Evolutionary conservation across 2,329 filamentous ascomycete species (phyloP).

Genomic region (Blastomyces gilchristii): DNA sequence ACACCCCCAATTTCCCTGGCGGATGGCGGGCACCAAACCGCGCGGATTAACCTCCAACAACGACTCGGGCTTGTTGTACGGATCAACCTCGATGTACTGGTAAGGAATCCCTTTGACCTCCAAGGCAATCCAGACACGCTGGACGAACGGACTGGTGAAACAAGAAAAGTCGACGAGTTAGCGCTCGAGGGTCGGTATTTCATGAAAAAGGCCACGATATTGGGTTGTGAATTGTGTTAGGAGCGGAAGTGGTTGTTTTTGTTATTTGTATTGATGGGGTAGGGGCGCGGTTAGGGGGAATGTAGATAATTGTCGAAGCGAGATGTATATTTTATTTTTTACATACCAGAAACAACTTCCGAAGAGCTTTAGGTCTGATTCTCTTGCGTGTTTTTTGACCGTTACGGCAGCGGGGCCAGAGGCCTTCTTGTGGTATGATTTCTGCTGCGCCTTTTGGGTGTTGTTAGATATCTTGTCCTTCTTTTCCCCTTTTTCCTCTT

Average conservation of each 20-base stretch:
- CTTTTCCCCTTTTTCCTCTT: slow-evolving; percentile 17
- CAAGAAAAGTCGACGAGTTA: slow-evolving; percentile 15
- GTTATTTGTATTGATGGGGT: background rate
- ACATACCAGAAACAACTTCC: slow-evolving; percentile 71
- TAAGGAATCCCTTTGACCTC: slow-evolving; percentile 69
- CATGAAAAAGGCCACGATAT: background rate
- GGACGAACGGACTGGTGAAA: slow-evolving; percentile 60
- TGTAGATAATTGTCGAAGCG: background rate
- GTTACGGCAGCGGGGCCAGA: slow-evolving; percentile 61
- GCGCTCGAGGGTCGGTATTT: slow-evolving; percentile 8
- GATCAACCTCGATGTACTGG: slow-evolving; percentile 78
- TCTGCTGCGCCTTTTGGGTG: slow-evolving; percentile 44
- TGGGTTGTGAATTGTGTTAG: background rate
- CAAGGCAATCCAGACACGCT: slow-evolving; percentile 80
- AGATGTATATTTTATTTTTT: background rate
- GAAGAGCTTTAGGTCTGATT: slow-evolving; percentile 64
- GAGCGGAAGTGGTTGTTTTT: background rate
- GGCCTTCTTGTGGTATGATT: slow-evolving; percentile 60
- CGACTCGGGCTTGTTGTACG: slow-evolving; percentile 60
- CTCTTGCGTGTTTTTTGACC: slow-evolving; percentile 57
- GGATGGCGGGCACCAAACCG: slow-evolving; percentile 64
- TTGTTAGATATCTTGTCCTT: slow-evolving; percentile 35
- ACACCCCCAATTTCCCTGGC: slow-evolving; percentile 70
- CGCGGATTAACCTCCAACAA: slow-evolving; percentile 66
- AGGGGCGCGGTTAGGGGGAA: background rate